Percentiles rank a stretch among this genome's conserved stretches.
phyloP scores from a whole-genome alignment of 176 grass and related monocot species.

The Phoenix dactylifera region DNA sequence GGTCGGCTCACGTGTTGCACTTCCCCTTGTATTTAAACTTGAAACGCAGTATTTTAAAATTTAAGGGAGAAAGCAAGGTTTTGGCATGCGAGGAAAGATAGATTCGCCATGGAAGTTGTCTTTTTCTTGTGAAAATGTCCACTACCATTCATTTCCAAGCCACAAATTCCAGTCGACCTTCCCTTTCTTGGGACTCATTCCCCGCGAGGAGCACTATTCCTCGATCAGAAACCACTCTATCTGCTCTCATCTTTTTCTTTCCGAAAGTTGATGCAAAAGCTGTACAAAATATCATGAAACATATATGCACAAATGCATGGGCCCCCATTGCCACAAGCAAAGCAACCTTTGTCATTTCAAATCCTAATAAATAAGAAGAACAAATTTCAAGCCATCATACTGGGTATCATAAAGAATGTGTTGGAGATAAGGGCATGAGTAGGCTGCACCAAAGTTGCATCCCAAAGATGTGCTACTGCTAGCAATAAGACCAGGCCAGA shows the following conservation, averaged over 20 bases:
- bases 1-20: neutral
- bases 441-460: neutral
- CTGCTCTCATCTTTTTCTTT: too few relatives aligned
- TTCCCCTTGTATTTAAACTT: neutral
- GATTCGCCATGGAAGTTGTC: neutral
- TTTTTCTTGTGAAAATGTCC: neutral
- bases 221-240: too few relatives aligned
- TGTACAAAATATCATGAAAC: slow-evolving; percentile 3
- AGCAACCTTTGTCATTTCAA: neutral
- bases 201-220: too few relatives aligned
- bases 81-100: neutral
- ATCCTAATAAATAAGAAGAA: neutral
- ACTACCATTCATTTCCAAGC: neutral
- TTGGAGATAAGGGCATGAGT: neutral
- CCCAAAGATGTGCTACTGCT: too few relatives aligned
- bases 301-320: neutral
- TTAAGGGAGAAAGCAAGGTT: neutral
- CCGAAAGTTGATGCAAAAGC: neutral
- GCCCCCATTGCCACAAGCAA: neutral
- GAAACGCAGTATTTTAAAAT: neutral
- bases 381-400: neutral
- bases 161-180: neutral
- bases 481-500: too few relatives aligned
- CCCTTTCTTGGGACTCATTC: neutral
- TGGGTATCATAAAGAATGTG: neutral